Base-by-base conservation (phyloP, 2,329 filamentous ascomycete species). In the Mycocentrospora acerina region DNA sequence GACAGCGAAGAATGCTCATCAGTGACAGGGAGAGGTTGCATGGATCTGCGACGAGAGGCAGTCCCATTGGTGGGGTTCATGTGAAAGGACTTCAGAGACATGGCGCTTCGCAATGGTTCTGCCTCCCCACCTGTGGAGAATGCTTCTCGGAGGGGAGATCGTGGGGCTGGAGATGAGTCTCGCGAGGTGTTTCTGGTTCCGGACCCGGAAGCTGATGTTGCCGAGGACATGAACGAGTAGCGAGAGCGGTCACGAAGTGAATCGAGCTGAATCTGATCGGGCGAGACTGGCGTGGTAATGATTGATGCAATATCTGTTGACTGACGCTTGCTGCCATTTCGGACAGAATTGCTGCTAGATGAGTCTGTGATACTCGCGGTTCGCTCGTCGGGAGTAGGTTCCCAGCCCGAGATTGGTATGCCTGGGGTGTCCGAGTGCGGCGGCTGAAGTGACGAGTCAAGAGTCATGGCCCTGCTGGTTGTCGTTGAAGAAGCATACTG, bases 81-180 rank as follows among this genome's bases (percentile, higher is more conserved):
- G 32, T 67, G 60, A 42, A 67, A 65, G 25, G 66, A 67, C 29
- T 57, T 66, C 36, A 67, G 55, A 31, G 62, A 62, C 41, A 59
- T 62, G 32, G 60, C 60, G 30, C 59, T 62, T 39, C 62, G 57
- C 24, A 54, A 48, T 25, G 59, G 51, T 24, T 67, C 63, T 16
- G 53, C 22, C 16, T 63, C 60, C 14, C 51, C 45, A 37, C 37
- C 11, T 4, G 44, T 40, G 7, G 47, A 39, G 25, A 57, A 57
- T 15, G 37, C 50, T 27, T 67, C 60, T 40, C 53, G 55, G 5
- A 58, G 47, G 15, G 64, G 66, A 24, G 65, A 66, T 25, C 55
- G 53, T 32, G 64, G 62, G 8, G 54, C 55, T 34, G 66, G 63
- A 5, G 66, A 70, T 24, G 64, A 55, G 28, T 55, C 58, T 33